phyloP scores from a whole-genome alignment of 805 yeast species.

The Metschnikowia santaceciliae region DNA sequence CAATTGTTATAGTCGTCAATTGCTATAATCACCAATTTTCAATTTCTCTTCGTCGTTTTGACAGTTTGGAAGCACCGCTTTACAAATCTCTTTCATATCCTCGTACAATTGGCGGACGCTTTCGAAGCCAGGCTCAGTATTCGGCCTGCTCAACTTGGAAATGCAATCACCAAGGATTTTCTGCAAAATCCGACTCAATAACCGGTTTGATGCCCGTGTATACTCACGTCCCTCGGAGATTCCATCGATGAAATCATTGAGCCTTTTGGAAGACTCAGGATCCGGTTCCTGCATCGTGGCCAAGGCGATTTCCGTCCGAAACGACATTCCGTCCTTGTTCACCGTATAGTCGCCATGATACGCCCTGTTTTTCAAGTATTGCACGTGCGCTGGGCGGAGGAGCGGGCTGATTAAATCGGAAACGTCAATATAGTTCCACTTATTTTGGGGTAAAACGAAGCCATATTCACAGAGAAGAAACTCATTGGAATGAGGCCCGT shows the following conservation, averaged over 20 bases:
- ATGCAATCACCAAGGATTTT: conserved; percentile 25
- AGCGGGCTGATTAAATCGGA: conserved; percentile 40
- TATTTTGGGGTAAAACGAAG: conserved; percentile 55
- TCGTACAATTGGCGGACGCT: conserved; percentile 23
- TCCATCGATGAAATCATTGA: conserved; percentile 45
- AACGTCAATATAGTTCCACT: conserved; percentile 71
- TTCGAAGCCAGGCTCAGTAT: conserved; percentile 6
- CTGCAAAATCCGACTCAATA: conserved; percentile 32
- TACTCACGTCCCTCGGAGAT: conserved; percentile 43
- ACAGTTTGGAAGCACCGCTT: conserved; percentile 1
- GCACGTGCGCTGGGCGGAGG: conserved; percentile 31
- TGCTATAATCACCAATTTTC: not conserved
- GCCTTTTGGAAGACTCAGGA: conserved; percentile 26
- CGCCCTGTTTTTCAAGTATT: conserved; percentile 46
- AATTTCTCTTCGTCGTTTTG: not conserved
- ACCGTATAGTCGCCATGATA: conserved; percentile 78
- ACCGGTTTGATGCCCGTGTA: conserved; percentile 23
- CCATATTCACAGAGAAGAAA: conserved; percentile 86
- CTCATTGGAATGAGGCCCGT: conserved; percentile 87
- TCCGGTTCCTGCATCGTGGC: conserved; percentile 48
- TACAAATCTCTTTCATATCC: conserved; percentile 26
- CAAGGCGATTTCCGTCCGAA: conserved; percentile 71
- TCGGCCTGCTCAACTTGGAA: conserved; percentile 9
- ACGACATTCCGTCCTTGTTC: conserved; percentile 50
- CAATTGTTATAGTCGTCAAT: not conserved